phyloP scores from a whole-genome alignment of 345 rosid species.

The Sonneratia alba region DNA sequence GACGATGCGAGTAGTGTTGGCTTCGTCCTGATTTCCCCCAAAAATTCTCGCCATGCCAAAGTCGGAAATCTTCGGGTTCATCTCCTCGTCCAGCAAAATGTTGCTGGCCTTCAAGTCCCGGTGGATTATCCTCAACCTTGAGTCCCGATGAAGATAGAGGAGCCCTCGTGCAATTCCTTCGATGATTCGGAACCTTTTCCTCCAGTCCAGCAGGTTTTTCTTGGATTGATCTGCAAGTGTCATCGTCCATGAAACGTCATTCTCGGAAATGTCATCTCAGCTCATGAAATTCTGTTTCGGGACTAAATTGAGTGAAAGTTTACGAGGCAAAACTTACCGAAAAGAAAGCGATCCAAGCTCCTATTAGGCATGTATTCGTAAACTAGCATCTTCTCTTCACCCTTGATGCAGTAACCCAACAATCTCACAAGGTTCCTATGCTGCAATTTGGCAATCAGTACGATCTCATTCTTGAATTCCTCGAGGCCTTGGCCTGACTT shows the following conservation, averaged over 20 bases:
- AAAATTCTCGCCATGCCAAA: slow-evolving; percentile 68
- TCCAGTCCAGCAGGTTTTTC: slow-evolving; percentile 41
- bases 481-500: slow-evolving; percentile 49
- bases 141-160: slow-evolving; percentile 65
- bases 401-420: slow-evolving; percentile 57
- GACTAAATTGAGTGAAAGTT: neutral
- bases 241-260: neutral
- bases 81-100: slow-evolving; percentile 58
- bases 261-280: neutral
- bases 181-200: slow-evolving; percentile 39
- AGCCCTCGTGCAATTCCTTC: slow-evolving; percentile 72
- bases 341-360: slow-evolving; percentile 54
- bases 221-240: slow-evolving; percentile 29
- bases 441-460: slow-evolving; percentile 46
- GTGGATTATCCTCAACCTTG: slow-evolving; percentile 63
- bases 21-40: slow-evolving; percentile 41
- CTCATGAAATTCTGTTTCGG: neutral
- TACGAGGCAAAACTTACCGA: slow-evolving; percentile 26
- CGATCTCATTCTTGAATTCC: slow-evolving; percentile 57
- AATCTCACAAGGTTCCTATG: slow-evolving; percentile 67
- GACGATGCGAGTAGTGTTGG: slow-evolving; percentile 46
- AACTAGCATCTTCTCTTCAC: slow-evolving; percentile 50
- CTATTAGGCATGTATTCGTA: slow-evolving; percentile 67
- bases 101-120: slow-evolving; percentile 63
- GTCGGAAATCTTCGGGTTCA: slow-evolving; percentile 73